Conservation (phyloP, 2,329 filamentous ascomycete species). For the Anthostomella pinea region DNA sequence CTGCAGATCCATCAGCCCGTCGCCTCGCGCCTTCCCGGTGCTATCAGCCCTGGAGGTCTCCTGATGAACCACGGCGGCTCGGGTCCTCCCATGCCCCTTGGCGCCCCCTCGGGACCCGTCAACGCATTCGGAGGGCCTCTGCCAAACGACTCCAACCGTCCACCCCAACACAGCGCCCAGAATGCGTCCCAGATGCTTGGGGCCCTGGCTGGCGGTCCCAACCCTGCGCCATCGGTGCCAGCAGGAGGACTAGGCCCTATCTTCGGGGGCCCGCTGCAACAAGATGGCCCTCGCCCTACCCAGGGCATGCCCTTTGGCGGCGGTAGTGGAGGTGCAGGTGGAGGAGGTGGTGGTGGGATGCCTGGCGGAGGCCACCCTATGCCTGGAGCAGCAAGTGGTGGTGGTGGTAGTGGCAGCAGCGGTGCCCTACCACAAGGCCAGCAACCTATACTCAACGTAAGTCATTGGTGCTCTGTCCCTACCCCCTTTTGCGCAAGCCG, state of each 20-base stretch:
- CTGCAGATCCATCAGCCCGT: constrained; percentile 94
- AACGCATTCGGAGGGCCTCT: constrained; percentile 53
- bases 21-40: constrained; percentile 72
- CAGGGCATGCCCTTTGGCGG: constrained; percentile 61
- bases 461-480: constrained; percentile 25
- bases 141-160: constrained; percentile 50
- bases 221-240: constrained; percentile 26
- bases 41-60: constrained; percentile 87
- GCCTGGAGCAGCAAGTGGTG: constrained; percentile 36
- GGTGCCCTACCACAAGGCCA: constrained; percentile 70
- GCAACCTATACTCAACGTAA: constrained; percentile 76
- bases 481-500: constrained; percentile 2
- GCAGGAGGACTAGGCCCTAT: constrained; percentile 60
- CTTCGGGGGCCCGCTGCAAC: constrained; percentile 68
- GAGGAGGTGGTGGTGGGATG: constrained; percentile 41
- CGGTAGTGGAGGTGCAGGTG: constrained; percentile 51
- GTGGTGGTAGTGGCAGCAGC: constrained; percentile 38
- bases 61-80: constrained; percentile 69
- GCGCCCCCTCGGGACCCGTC: constrained; percentile 49
- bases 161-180: constrained; percentile 50
- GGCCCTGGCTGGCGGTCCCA: constrained; percentile 29
- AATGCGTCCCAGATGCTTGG: constrained; percentile 53
- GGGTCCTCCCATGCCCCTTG: constrained; percentile 50
- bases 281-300: constrained; percentile 54
- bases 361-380: constrained; percentile 33